A percentile compares a stretch with the other conserved stretches of the same genome.
Conservation (phyloP, 106 monocot species). For the Acanthochlamys bracteata region DNA sequence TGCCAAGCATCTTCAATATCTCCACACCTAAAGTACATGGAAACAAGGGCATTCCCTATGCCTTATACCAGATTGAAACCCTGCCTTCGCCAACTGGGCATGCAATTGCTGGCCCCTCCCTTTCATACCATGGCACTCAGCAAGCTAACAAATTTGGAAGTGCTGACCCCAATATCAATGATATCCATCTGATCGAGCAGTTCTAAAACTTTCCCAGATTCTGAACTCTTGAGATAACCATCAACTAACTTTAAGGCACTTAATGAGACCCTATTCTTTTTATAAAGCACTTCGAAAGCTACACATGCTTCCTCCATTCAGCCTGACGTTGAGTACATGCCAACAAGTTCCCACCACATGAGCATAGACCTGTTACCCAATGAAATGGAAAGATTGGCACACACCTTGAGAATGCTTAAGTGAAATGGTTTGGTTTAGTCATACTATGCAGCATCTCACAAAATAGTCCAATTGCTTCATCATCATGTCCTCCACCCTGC, state of each 20-base stretch:
- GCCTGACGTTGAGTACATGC: conserved; percentile 45
- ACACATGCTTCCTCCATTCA: conserved; percentile 66
- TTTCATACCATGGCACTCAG: conserved; percentile 53
- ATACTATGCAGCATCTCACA: conserved; percentile 34
- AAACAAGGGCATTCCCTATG: conserved; percentile 61
- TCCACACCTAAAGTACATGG: conserved; percentile 85
- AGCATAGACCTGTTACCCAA: conserved; percentile 50
- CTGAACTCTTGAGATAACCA: conserved; percentile 34
- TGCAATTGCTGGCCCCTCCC: conserved; percentile 65
- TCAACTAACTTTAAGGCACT: conserved; percentile 45
- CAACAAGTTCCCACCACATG: conserved; percentile 56
- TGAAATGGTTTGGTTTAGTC: conserved; percentile 56
- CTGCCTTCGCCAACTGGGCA: conserved; percentile 38
- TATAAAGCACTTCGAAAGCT: conserved; percentile 55
- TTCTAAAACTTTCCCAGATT: conserved; percentile 30
- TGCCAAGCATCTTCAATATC: conserved; percentile 48
- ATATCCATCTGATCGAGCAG: conserved; percentile 23
- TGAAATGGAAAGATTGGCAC: conserved; percentile 30
- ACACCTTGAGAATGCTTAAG: conserved; percentile 62
- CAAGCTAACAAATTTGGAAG: conserved; percentile 73
- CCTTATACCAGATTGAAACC: conserved; percentile 36
- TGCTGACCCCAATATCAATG: conserved; percentile 33
- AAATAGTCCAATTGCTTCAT: conserved; percentile 43
- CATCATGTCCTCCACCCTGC: conserved; percentile 36
- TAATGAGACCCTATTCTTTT: conserved; percentile 57